Evolutionary conservation across 768 basidiomycete species (phyloP).

Genomic region (Tricholoma flavovirens): DNA sequence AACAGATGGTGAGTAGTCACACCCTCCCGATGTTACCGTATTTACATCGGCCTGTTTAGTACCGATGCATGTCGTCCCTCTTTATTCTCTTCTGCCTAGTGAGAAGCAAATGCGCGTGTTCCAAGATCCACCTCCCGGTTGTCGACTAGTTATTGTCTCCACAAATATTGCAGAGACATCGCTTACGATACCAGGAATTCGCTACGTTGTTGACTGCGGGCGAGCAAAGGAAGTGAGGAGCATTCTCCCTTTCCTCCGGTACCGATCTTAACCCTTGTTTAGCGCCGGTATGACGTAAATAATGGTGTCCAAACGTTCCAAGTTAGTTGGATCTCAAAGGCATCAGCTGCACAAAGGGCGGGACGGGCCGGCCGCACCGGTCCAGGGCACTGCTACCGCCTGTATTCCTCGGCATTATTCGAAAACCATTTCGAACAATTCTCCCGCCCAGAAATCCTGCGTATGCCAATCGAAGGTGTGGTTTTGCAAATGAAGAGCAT

Average conservation of each 20-base stretch:
- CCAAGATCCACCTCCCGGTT: constrained; percentile 69
- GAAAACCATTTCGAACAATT: constrained; percentile 90
- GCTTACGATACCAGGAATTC: constrained; percentile 92
- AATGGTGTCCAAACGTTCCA: constrained; percentile 90
- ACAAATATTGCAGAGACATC: constrained; percentile 98
- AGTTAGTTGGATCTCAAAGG: constrained; percentile 92
- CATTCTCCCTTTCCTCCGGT: not conserved
- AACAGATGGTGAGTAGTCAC: constrained; percentile 47
- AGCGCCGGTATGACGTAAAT: constrained; percentile 78
- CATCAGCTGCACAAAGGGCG: constrained; percentile 88
- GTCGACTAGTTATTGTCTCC: constrained; percentile 87
- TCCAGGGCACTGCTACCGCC: constrained; percentile 95
- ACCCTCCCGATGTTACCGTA: constrained; percentile 3
- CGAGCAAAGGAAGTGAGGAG: constrained; percentile 81
- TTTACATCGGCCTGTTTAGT: constrained; percentile 34
- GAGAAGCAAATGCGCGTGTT: constrained; percentile 97
- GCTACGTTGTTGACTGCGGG: constrained; percentile 96
- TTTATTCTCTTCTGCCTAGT: constrained; percentile 88
- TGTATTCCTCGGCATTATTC: constrained; percentile 93
- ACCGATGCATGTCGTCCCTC: constrained; percentile 90
- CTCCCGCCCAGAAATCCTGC: constrained; percentile 85
- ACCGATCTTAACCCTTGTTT: constrained; percentile 4
- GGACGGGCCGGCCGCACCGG: constrained; percentile 97
- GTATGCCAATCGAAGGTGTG: constrained; percentile 95
- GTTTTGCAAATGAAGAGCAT: constrained; percentile 99